Evolutionary conservation across 768 basidiomycete species (phyloP).

Genomic region (Calvatia gigantea): DNA sequence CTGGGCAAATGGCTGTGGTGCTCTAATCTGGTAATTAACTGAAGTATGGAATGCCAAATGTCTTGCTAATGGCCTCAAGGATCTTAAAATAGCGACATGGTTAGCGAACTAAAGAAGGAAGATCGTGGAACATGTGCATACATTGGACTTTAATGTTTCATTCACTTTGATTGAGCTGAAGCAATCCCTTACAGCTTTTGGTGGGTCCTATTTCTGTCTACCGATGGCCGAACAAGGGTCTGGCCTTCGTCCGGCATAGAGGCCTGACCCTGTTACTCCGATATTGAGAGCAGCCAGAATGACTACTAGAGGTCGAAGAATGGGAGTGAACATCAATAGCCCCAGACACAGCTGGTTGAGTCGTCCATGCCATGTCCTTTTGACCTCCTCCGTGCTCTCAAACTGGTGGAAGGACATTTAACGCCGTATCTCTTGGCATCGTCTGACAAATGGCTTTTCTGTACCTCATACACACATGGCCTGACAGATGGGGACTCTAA

Average conservation of each 20-base stretch:
- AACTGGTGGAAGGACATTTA: no score
- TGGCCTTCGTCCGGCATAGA: neutral
- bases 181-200: conserved; percentile 48
- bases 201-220: conserved; percentile 53
- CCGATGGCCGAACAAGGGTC: conserved; percentile 54
- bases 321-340: no score
- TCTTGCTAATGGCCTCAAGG: conserved; percentile 54
- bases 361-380: no score
- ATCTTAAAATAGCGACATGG: no score
- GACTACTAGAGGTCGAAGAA: no score
- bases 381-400: no score
- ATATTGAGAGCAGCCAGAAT: no score
- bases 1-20: conserved; percentile 46
- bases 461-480: no score
- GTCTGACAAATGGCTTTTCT: no score
- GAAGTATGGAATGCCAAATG: conserved; percentile 63
- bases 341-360: no score
- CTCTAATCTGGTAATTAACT: conserved; percentile 53
- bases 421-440: no score
- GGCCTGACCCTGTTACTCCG: neutral
- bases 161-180: conserved; percentile 48
- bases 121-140: conserved; percentile 22
- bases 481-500: neutral
- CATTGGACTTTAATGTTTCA: conserved; percentile 45
- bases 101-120: neutral